phyloP scores from a whole-genome alignment of 306 rosid genomes.

The Phaseolus lunatus region DNA sequence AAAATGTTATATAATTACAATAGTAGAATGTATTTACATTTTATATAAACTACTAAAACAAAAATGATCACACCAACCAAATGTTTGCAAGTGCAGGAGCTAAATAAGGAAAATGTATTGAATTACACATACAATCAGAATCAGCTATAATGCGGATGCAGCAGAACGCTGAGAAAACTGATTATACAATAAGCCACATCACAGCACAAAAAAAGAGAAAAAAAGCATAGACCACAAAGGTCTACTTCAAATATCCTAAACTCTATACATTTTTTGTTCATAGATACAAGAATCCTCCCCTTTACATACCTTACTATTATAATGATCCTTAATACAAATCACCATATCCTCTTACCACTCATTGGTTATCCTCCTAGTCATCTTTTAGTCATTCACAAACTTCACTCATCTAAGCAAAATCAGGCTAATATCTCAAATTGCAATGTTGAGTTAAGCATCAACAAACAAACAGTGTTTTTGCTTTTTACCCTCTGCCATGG shows the following conservation, averaged over 20 bases:
- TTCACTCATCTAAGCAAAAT: constrained; percentile 41
- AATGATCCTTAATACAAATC: constrained; percentile 31
- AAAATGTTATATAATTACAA: neutral
- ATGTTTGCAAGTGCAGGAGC: constrained; percentile 3
- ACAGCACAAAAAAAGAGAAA: neutral
- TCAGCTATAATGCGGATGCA: constrained; percentile 51
- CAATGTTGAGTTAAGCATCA: constrained; percentile 21
- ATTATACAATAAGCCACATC: constrained; percentile 56
- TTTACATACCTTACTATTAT: constrained; percentile 29
- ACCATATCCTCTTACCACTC: neutral
- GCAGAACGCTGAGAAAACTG: constrained; percentile 40
- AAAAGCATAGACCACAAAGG: constrained; percentile 44
- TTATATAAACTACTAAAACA: neutral
- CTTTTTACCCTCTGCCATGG: constrained; percentile 47
- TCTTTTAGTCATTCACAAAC: constrained; percentile 15
- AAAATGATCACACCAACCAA: neutral
- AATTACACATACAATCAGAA: constrained; percentile 34
- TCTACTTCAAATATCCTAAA: constrained; percentile 53
- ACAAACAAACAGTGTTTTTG: constrained; percentile 1
- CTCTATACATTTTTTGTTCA: constrained; percentile 51
- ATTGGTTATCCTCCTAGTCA: neutral
- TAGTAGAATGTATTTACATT: neutral
- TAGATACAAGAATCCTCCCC: constrained; percentile 55
- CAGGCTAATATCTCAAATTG: constrained; percentile 19
- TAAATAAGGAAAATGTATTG: neutral